These are phyloP conservation scores for Candida frijolesensis DNA, from an alignment of 1,139 yeast species.

Conservation along the genomic window DNA sequence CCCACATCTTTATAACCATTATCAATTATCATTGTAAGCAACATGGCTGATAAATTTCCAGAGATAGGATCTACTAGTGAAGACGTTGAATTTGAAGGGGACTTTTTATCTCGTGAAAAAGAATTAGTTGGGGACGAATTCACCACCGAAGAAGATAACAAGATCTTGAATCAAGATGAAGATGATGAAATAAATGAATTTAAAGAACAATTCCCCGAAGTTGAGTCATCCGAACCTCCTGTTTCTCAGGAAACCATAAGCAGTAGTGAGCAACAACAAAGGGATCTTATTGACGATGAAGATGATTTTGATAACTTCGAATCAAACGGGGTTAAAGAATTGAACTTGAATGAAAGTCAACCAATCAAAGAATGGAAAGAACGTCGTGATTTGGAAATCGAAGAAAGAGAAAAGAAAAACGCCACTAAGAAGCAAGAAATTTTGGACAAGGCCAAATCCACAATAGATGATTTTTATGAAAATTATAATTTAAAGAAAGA, in stretches of 20 bases:
- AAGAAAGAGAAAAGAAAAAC: conserved; percentile 77
- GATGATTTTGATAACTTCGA: conserved; percentile 29
- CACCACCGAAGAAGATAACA: conserved; percentile 66
- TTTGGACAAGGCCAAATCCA: conserved; percentile 76
- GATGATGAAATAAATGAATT: conserved; percentile 69
- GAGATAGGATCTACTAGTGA: conserved; percentile 61
- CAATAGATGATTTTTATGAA: conserved; percentile 92
- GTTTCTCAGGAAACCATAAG: conserved; percentile 22
- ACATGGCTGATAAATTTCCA: conserved; percentile 87
- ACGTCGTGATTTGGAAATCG: conserved; percentile 79
- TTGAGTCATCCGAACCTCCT: conserved; percentile 28
- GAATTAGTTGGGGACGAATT: conserved; percentile 84
- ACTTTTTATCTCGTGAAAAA: conserved; percentile 82
- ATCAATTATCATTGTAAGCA: conserved; percentile 9
- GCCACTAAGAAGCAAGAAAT: conserved; percentile 67
- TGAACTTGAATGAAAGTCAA: conserved; percentile 50
- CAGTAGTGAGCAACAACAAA: conserved; percentile 12
- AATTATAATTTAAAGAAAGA: conserved; percentile 88
- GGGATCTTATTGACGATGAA: conserved; percentile 20
- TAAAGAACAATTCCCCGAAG: conserved; percentile 69
- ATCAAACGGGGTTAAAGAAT: conserved; percentile 13
- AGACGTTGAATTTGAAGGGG: conserved; percentile 36
- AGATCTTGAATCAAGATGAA: conserved; percentile 52
- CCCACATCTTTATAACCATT: neutral
- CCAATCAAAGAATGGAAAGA: conserved; percentile 80